These are phyloP conservation scores for Lindgomyces ingoldianus DNA, from an alignment of 495 filamentous ascomycete species.

Conservation along the genomic window DNA sequence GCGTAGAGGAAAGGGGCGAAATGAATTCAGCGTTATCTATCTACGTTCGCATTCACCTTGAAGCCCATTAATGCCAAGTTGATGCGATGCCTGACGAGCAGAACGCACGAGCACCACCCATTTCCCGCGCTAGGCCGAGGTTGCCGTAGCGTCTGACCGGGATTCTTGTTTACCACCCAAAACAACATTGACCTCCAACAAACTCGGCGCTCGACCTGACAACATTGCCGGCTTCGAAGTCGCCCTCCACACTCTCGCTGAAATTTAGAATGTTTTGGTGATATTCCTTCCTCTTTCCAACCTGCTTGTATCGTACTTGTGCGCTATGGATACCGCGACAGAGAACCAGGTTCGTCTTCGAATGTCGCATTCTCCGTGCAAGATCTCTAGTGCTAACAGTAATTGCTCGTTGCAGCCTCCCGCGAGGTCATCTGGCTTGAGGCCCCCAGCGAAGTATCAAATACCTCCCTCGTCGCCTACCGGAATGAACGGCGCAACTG, in stretches of 20 bases:
- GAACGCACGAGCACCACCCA: too few relatives aligned
- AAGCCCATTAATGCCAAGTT: too few relatives aligned
- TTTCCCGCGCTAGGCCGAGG: conserved; percentile 1
- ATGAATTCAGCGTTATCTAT: background rate
- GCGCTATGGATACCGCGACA: conserved; percentile 28
- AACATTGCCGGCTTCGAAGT: conserved; percentile 6
- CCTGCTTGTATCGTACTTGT: background rate
- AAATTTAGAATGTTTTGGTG: conserved; percentile 15
- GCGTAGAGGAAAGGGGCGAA: too few relatives aligned
- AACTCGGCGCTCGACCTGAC: background rate
- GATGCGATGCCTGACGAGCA: too few relatives aligned
- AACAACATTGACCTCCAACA: background rate
- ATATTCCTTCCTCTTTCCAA: conserved; percentile 9
- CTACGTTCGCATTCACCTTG: background rate
- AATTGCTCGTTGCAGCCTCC: conserved; percentile 11
- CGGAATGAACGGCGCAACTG: background rate
- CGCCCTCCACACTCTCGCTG: conserved; percentile 1
- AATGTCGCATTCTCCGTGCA: background rate
- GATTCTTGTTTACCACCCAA: conserved; percentile 1
- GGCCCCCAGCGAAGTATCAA: conserved; percentile 19
- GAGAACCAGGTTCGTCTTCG: conserved; percentile 35
- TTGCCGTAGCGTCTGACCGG: background rate
- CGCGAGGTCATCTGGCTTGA: conserved; percentile 25
- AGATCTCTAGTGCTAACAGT: conserved; percentile 22
- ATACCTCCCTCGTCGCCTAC: conserved; percentile 15